Base-by-base conservation (phyloP, 257 asterid genomes). In the Solanum stenotomum region DNA sequence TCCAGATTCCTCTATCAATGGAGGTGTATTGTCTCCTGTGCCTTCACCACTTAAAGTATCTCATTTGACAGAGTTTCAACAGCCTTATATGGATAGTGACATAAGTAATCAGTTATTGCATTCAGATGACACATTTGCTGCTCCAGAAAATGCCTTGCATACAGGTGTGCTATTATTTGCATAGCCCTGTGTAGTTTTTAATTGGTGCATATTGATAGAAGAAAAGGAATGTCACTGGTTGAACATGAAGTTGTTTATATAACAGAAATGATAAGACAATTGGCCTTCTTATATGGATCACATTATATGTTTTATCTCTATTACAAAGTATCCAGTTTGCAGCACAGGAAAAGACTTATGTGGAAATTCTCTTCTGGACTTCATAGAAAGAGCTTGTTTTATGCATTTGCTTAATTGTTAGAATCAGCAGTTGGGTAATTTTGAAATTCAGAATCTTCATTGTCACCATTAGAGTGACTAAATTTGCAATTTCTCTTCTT, bases 41-140 rank as follows among this genome's bases (percentile, higher is more conserved):
- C 98, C 99, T 87, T 95, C 99, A 15, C 99, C 98, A 20, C 94
- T 97, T 75, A 95, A 92, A 92, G 88, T 94, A 83, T 93, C 99
- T 86, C 98, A 94, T 90, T 92, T 96, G 76, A 95, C 89, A 88
- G 95, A 93, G 89, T 91, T 89, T 91, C 95, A 94, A 85, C 96
- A 89, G 79, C 90, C 93, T 85, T 93, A 90, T 76, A 31, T 87
- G 88, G 90, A 87, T 89, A 90, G 84, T 88, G 92, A 88, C 44
- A 37, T 44, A 35, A 91, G 88, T 86, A 86, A 85, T 82, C 98
- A 92, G 70, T 86, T 91, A 44, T 87, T 88, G 83, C 91, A 91
- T 90, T 89, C 94, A 81, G 92, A 92, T 88, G 79, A 90, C 86
- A 86, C 90, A 10, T 75, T 89, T 68, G 89, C 85, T 86, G 35